A percentile compares a stretch with the other conserved stretches of the same genome.
These are phyloP conservation scores for Gonium pectorale DNA, from an alignment of 139 green algal genomes.

Conservation along the genomic window DNA sequence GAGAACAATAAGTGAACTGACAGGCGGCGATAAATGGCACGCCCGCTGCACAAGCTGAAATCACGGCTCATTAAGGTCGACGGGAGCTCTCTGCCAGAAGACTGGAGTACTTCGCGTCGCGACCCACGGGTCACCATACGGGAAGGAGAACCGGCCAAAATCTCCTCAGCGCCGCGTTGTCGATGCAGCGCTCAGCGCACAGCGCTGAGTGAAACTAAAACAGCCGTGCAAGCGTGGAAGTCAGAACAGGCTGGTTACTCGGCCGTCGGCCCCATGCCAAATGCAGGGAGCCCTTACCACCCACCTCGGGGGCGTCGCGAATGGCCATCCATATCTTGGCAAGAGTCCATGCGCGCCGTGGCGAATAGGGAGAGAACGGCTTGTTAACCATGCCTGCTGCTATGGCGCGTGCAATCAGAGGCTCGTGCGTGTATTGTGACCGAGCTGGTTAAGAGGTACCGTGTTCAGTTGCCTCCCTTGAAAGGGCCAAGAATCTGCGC, in stretches of 20 bases:
- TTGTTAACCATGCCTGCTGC: no score
- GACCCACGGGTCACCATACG: neutral
- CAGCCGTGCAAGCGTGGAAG: neutral
- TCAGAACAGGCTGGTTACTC: neutral
- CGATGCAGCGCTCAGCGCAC: neutral
- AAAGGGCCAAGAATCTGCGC: no score
- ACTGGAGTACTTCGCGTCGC: neutral
- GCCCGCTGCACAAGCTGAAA: no score
- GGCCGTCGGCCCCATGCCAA: neutral
- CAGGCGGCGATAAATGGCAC: no score
- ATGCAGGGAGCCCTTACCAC: neutral
- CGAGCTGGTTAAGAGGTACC: no score
- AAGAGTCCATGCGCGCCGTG: neutral
- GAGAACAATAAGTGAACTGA: no score
- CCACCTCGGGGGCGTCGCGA: constrained; percentile 22
- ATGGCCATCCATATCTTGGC: constrained; percentile 12
- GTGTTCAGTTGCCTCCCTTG: no score
- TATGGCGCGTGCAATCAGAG: no score
- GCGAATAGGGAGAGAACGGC: neutral
- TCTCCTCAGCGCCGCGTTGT: neutral
- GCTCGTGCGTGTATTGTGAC: no score
- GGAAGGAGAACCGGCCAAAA: neutral
- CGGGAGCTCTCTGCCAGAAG: no score
- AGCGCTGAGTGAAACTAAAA: neutral
- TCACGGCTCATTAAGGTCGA: neutral